phyloP scores from a whole-genome alignment of 345 rosid genomes.

The Carallia brachiata region DNA sequence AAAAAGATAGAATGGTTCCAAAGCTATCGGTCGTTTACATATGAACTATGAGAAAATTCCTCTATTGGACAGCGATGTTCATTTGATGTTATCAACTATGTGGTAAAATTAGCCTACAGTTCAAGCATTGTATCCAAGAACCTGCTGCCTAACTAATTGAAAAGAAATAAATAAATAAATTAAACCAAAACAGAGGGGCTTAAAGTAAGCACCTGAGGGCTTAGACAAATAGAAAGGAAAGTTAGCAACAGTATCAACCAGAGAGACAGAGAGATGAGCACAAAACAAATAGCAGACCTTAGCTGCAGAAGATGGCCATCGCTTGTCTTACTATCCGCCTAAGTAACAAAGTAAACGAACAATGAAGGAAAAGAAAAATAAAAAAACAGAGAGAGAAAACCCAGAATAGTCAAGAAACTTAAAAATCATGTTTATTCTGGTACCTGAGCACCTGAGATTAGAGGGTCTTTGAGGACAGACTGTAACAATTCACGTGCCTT shows the following conservation, averaged over 20 bases:
- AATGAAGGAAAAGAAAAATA: neutral
- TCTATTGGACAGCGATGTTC: too few relatives aligned
- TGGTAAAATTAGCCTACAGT: too few relatives aligned
- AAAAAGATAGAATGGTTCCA: neutral
- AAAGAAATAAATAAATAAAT: too few relatives aligned
- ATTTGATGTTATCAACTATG: too few relatives aligned
- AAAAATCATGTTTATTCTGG: neutral
- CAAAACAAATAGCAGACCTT: slow-evolving; percentile 46
- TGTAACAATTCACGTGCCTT: slow-evolving; percentile 75
- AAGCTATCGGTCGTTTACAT: neutral
- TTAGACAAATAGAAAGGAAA: neutral
- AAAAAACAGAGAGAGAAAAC: neutral
- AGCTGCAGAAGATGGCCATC: slow-evolving; percentile 85
- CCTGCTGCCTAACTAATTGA: too few relatives aligned
- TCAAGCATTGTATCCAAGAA: too few relatives aligned
- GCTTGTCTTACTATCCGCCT: slow-evolving; percentile 63
- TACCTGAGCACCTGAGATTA: slow-evolving; percentile 72
- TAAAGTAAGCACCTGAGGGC: neutral
- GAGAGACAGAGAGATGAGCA: neutral
- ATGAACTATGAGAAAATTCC: too few relatives aligned
- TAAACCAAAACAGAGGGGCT: too few relatives aligned
- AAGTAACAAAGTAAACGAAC: slow-evolving; percentile 13
- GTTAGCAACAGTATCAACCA: neutral
- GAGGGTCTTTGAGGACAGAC: slow-evolving; percentile 79
- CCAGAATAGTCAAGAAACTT: neutral